Percentiles rank a stretch among this genome's conserved stretches.
phyloP scores from a whole-genome alignment of 805 yeast species.

The Metschnikowia kunwiensis region DNA sequence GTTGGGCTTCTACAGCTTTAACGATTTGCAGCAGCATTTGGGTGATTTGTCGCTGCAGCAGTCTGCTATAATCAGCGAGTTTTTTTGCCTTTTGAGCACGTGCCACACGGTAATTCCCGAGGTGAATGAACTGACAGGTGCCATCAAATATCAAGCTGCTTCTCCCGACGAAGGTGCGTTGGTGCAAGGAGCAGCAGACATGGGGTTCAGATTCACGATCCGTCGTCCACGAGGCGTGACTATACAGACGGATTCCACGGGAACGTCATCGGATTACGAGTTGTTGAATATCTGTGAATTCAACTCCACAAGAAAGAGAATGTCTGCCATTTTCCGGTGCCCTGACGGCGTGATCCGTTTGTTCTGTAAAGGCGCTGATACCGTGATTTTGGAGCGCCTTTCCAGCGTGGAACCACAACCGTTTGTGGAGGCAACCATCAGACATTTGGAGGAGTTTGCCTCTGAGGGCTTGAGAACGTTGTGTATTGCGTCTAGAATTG shows the following conservation, averaged over 20 bases:
- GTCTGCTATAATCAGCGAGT: constrained; percentile 59
- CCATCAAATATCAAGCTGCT: constrained; percentile 93
- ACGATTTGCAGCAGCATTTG: constrained; percentile 51
- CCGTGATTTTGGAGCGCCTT: constrained; percentile 87
- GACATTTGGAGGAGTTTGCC: constrained; percentile 94
- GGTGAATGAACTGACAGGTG: constrained; percentile 50
- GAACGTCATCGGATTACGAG: constrained; percentile 59
- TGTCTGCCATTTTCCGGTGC: constrained; percentile 91
- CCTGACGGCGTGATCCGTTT: constrained; percentile 90
- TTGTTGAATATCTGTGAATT: constrained; percentile 90
- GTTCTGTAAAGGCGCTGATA: constrained; percentile 97
- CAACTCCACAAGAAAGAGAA: constrained; percentile 94
- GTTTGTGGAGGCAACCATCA: constrained; percentile 76
- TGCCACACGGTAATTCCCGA: constrained; percentile 99
- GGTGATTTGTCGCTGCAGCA: constrained; percentile 44
- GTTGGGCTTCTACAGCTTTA: constrained; percentile 72
- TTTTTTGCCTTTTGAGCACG: constrained; percentile 78
- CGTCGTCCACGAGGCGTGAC: constrained; percentile 84
- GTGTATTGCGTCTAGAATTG: constrained; percentile 82
- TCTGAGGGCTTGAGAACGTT: constrained; percentile 92
- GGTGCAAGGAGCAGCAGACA: constrained; percentile 90
- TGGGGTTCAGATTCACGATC: constrained; percentile 80
- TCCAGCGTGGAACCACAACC: constrained; percentile 59
- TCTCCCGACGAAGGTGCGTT: constrained; percentile 99
- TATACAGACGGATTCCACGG: constrained; percentile 51